Evolutionary conservation across 345 rosid species (phyloP).

Genomic region (Citrus mangshanensis): DNA sequence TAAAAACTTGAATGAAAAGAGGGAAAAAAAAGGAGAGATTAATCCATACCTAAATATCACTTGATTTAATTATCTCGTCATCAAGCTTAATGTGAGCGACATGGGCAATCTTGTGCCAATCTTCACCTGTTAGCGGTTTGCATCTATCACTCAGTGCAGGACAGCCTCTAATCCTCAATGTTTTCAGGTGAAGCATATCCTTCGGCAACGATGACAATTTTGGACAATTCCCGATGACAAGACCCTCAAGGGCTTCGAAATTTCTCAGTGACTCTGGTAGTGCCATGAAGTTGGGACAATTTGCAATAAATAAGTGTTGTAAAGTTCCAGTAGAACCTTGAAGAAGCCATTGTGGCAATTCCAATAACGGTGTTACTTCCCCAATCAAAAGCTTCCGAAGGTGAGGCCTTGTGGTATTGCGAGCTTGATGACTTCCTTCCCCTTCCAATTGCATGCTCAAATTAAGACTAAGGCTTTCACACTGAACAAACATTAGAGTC

Average conservation of each 20-base stretch:
- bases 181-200: constrained; percentile 15
- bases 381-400: constrained; percentile 13
- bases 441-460: background rate
- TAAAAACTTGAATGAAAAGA: too few relatives aligned
- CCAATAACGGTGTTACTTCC: constrained; percentile 10
- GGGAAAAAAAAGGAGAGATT: background rate
- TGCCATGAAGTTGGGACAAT: constrained; percentile 14
- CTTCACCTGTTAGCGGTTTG: constrained; percentile 18
- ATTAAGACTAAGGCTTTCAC: constrained; percentile 15
- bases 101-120: constrained; percentile 33
- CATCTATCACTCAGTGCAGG: constrained; percentile 11
- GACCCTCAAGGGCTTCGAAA: constrained; percentile 9
- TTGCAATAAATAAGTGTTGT: background rate
- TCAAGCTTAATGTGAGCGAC: background rate
- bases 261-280: constrained; percentile 17
- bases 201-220: constrained; percentile 2
- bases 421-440: too few relatives aligned
- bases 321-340: constrained; percentile 8
- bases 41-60: background rate
- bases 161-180: constrained; percentile 15
- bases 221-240: constrained; percentile 15
- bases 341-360: constrained; percentile 30
- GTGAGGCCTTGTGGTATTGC: background rate
- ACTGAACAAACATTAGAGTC: constrained; percentile 8
- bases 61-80: background rate